Base-by-base conservation (phyloP, 768 basidiomycete species). In the Mrakia blollopis region DNA sequence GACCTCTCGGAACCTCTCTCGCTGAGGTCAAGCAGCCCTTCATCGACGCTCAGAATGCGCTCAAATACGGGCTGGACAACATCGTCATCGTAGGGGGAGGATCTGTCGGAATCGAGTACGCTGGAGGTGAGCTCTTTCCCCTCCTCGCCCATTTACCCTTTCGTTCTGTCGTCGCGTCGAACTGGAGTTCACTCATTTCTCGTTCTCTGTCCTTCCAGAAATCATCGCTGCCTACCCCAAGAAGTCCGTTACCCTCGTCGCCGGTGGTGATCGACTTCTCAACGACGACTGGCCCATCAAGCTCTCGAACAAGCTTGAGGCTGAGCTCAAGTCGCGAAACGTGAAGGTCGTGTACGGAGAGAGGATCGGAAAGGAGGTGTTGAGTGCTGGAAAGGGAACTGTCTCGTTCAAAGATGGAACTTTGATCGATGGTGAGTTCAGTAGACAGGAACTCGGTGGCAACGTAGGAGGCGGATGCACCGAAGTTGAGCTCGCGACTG, bases 201-300 rank as follows among this genome's bases (percentile, higher is more conserved):
- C 35, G 10, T 13, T 23, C 47, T 18, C 16, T 2, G 2, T 50
- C 18, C 32, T 35, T 8, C 11, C 30, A 37, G 62, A 63, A 30
- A 63, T 63, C 62, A 30, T 63, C 62, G 62, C 30, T 32, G 28
- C 18, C 13, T 37, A 37, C 62, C 62, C 62, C 62, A 63, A 63
- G 30, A 63, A 32, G 62, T 28, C 18, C 30, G 62, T 63, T 32
- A 63, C 62, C 16, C n/a, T 63, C 62, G 21, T 63, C 18, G 1
- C n/a, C 3, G n/a, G 28, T 14, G 35, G 32, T 11, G 35, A 63
- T 30, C n/a, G 28, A 30, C 62, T 63, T 0, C 62, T 63, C 62
- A 37, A 7, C 62, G 30, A 35, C 30, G 30, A 21, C 0, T 63
- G 62, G 62, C 18, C 28, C 32, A 30, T 30, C 35, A 63, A 32